Conservation (phyloP, 257 asterid genomes). For the Solanum sitiens region DNA sequence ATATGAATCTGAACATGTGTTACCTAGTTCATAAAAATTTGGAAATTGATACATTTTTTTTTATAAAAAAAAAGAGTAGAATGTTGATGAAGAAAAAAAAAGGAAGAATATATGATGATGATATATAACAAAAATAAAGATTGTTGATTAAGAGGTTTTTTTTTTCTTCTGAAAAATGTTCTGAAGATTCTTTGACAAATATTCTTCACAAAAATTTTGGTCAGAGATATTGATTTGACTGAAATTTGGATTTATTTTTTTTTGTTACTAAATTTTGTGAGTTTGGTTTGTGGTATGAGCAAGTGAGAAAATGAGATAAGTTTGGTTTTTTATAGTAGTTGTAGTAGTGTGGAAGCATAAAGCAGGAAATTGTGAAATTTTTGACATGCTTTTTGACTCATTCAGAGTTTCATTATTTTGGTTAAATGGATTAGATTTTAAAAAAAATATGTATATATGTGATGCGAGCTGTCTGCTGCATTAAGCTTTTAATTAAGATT, state of each 20-base stretch:
- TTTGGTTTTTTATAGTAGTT: background rate
- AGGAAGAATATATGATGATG: background rate
- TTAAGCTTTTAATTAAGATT: too few relatives aligned
- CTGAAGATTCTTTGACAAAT: background rate
- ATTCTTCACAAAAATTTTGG: background rate
- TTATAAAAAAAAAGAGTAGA: background rate
- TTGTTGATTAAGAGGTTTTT: background rate
- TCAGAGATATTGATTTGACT: background rate
- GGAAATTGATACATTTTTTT: conserved; percentile 35
- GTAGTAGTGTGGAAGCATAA: background rate
- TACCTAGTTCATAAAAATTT: conserved; percentile 42
- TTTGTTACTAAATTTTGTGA: background rate
- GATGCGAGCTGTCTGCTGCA: accelerated
- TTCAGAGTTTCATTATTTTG: background rate
- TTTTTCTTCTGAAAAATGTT: background rate
- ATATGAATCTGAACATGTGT: conserved; percentile 28
- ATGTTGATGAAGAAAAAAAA: background rate
- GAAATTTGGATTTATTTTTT: background rate
- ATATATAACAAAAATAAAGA: background rate
- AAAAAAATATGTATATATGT: background rate
- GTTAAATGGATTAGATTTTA: background rate
- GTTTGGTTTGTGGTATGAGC: background rate
- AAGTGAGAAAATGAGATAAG: background rate
- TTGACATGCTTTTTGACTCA: background rate
- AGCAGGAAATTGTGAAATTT: background rate